Evolutionary conservation across 2,329 filamentous ascomycete species (phyloP).

Genomic region (Botryotinia calthae): DNA sequence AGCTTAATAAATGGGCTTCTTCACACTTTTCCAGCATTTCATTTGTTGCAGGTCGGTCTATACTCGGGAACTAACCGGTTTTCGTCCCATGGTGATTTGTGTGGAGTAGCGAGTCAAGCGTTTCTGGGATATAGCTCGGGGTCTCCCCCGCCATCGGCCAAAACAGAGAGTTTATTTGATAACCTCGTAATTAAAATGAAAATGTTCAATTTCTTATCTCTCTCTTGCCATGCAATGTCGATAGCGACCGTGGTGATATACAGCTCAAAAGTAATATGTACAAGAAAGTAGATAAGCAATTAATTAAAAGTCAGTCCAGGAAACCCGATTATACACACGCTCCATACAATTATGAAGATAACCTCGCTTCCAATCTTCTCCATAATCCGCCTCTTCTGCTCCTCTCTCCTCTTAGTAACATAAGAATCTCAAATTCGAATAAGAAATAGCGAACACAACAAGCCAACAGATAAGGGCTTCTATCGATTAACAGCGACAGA

Average conservation of each 20-base stretch:
- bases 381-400: not conserved
- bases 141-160: not conserved
- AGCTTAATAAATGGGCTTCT: not conserved
- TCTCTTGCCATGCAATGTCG: not conserved
- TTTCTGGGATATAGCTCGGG: not conserved
- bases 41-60: not conserved
- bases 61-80: not conserved
- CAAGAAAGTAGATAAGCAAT: not conserved
- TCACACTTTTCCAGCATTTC: not conserved
- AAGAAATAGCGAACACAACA: constrained; percentile 13
- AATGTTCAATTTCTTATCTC: not conserved
- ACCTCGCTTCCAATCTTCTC: not conserved
- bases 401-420: constrained; percentile 18
- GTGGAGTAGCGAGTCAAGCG: not conserved
- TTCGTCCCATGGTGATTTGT: not conserved
- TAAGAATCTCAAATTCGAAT: constrained; percentile 23
- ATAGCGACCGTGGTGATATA: not conserved
- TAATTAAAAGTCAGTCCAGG: not conserved
- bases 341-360: not conserved
- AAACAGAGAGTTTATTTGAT: not conserved
- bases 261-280: not conserved
- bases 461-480: not conserved
- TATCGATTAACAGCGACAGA: constrained; percentile 21
- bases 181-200: not conserved
- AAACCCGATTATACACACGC: not conserved